These are phyloP conservation scores for Solanum etuberosum DNA, from an alignment of 257 asterid species.

Conservation along the genomic window DNA sequence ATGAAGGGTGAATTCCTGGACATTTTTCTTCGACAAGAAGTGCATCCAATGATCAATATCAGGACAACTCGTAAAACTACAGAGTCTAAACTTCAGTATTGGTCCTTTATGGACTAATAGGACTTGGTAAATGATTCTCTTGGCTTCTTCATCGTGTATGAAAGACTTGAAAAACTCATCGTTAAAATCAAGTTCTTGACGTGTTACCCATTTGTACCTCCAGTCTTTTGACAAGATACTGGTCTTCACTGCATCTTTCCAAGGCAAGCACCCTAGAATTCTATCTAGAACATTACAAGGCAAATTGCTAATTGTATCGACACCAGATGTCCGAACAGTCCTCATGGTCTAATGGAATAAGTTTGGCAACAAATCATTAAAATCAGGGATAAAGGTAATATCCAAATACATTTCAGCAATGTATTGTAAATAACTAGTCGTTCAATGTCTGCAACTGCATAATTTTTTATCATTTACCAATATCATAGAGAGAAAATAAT, in stretches of 20 bases:
- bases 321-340: not conserved
- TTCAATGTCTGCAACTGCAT: not conserved
- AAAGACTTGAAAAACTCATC: not conserved
- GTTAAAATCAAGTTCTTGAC: not conserved
- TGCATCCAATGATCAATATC: not conserved
- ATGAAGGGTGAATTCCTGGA: too few relatives aligned
- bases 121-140: not conserved
- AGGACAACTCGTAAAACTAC: not conserved
- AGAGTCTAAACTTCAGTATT: not conserved
- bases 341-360: not conserved
- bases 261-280: not conserved
- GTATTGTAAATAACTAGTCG: not conserved
- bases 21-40: not conserved
- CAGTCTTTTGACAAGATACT: not conserved
- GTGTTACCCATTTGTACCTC: not conserved
- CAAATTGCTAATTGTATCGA: not conserved
- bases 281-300: not conserved
- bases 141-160: not conserved
- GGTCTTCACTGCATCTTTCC: not conserved
- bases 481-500: not conserved
- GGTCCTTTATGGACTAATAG: not conserved
- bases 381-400: not conserved
- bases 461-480: not conserved
- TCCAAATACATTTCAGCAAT: not conserved
- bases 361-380: not conserved